phyloP scores from a whole-genome alignment of 305 asterid species.

The Ajuga reptans region DNA sequence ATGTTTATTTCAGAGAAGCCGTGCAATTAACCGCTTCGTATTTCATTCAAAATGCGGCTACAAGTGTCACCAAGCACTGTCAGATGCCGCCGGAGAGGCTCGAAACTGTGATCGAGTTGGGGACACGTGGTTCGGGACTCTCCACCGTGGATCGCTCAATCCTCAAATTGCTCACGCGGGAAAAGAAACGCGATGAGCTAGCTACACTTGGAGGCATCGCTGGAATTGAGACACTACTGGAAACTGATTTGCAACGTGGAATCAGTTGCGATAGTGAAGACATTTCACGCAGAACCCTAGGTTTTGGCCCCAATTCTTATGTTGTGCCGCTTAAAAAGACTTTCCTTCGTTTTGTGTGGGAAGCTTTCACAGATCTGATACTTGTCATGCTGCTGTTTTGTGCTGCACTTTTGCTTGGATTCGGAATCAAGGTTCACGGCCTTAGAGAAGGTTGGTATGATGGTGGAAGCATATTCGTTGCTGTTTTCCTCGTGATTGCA shows the following conservation, averaged over 20 bases:
- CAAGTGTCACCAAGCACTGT: too few species aligned
- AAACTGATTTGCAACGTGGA: conserved; percentile 25
- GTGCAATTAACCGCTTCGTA: too few species aligned
- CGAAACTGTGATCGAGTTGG: too few species aligned
- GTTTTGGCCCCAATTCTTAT: conserved; percentile 40
- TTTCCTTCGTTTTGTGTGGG: conserved; percentile 32
- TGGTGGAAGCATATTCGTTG: conserved; percentile 55
- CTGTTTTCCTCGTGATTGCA: conserved; percentile 43
- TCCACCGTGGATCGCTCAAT: too few species aligned
- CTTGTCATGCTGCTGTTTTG: conserved; percentile 41
- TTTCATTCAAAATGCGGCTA: too few species aligned
- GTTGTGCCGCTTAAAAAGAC: conserved; percentile 19
- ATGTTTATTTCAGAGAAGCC: too few species aligned
- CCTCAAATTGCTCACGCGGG: neutral
- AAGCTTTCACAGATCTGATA: conserved; percentile 42
- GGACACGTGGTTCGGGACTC: too few species aligned
- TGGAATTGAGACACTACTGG: conserved; percentile 26
- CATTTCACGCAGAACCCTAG: conserved; percentile 22
- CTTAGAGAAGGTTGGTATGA: conserved; percentile 56
- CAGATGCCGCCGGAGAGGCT: too few species aligned
- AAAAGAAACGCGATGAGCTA: conserved; percentile 22
- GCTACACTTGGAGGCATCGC: conserved; percentile 24
- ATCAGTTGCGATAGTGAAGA: conserved; percentile 27
- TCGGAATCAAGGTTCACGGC: conserved; percentile 51
- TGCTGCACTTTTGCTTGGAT: conserved; percentile 49